Evolutionary conservation across 192 early-diverging fungal genomes (phyloP).

Genomic region (Chytriomyces sp.): DNA sequence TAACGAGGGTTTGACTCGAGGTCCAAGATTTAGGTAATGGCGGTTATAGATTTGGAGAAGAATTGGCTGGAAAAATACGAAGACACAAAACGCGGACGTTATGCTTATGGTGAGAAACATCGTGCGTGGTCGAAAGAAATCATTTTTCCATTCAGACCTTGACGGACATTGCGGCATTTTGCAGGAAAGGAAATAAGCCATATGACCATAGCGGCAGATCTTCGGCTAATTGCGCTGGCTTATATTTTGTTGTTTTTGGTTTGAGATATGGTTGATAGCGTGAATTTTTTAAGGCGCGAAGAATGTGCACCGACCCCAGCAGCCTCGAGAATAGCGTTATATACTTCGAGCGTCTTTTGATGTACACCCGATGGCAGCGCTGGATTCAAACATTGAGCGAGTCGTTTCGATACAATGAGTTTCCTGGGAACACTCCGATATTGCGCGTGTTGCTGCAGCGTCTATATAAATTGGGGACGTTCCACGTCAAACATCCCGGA

Average conservation of each 20-base stretch:
- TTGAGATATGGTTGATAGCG: neutral
- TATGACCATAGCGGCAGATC: conserved; percentile 87
- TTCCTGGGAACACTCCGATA: conserved; percentile 82
- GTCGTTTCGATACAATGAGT: conserved; percentile 82
- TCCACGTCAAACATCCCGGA: conserved; percentile 4
- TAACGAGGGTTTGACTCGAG: conserved; percentile 71
- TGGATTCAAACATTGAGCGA: conserved; percentile 94
- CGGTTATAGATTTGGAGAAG: conserved; percentile 78
- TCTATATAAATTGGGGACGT: conserved; percentile 42
- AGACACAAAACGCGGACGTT: neutral
- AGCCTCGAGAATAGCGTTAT: conserved; percentile 72
- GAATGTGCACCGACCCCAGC: conserved; percentile 54
- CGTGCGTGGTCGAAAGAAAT: neutral
- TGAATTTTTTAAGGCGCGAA: conserved; percentile 2
- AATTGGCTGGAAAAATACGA: conserved; percentile 61
- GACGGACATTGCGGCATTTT: conserved; percentile 78
- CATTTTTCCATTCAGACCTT: conserved; percentile 52
- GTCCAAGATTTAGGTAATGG: conserved; percentile 75
- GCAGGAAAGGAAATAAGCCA: conserved; percentile 90
- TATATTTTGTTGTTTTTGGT: neutral
- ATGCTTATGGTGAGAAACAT: neutral
- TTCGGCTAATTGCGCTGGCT: conserved; percentile 73
- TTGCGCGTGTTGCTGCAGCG: conserved; percentile 78
- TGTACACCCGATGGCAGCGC: conserved; percentile 94
- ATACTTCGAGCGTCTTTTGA: conserved; percentile 89